Base-by-base conservation (phyloP, 148 eudicot species). In the Arctostaphylos glauca region DNA sequence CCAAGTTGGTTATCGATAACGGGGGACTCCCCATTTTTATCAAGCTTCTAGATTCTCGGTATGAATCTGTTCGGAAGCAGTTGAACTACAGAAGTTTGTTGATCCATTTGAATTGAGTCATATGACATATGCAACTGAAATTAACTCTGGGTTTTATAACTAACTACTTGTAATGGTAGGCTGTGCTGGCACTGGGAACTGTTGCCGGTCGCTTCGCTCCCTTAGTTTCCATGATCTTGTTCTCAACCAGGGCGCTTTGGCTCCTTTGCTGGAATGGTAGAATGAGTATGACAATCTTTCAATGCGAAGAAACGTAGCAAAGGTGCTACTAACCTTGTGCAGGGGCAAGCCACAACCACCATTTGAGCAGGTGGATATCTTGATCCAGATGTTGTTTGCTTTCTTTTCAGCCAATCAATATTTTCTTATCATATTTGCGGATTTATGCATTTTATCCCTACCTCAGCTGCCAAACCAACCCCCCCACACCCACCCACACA, bases 171-270 rank as follows among this genome's bases (percentile, higher is more conserved):
- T 70, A 4, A 2, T 18, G 78, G 25, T 80, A 88, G 90, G 90
- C 90, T 77, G 90, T 88, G 47, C 86, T 88, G 90, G 90, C 90
- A 55, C 76, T 88, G 76, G 90, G 88, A 43, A 85, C 85, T 84
- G 86, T 88, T 47, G 90, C 90, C 23, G 86, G 88, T 58, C 88
- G 86, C 74, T 88, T 58, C 88, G 86, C 74, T 88, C 90, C 23
- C 86, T 88, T 5, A 81, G 83, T 54, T 88, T 88, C 44, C 86
- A 86, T 38, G 89, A 88, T 83, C 89, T 88, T 83, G 90, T 88
- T 23, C 86, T 88, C 74, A 58, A 83, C 48, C 80, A 84, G 56
- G 88, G 88, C 6, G 90, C 90, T 41, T 88, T 88, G 85, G 47
- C 43, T 64, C 90, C 90, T 50, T 84, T 88, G 82, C 81, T 88